Conservation (phyloP, 768 basidiomycete species). For the Nidula microcarpa region DNA sequence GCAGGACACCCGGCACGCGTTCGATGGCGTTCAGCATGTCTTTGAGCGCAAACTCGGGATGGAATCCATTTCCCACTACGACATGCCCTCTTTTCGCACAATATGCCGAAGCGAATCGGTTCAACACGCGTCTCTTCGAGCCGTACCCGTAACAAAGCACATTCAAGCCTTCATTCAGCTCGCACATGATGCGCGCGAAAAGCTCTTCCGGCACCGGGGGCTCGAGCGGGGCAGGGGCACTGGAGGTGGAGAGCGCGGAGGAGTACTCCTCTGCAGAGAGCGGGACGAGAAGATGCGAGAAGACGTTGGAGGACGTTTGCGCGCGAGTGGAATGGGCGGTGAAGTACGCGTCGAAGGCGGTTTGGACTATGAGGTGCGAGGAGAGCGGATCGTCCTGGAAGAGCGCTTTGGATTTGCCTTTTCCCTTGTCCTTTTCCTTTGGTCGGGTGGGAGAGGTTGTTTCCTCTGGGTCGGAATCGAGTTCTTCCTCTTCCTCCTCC, state of each 20-base stretch:
- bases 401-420: constrained; percentile 13
- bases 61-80: constrained; percentile 76
- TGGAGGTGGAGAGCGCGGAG: constrained; percentile 28
- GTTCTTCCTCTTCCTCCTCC: no score
- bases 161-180: constrained; percentile 84
- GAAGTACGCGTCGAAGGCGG: constrained; percentile 88
- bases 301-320: constrained; percentile 76
- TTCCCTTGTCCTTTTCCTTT: constrained; percentile 7
- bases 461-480: no score
- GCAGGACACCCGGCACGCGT: constrained; percentile 36
- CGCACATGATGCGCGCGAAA: constrained; percentile 61
- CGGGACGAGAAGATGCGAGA: constrained; percentile 71
- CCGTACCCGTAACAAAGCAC: constrained; percentile 87
- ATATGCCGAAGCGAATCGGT: constrained; percentile 61
- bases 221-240: constrained; percentile 2
- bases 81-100: constrained; percentile 66
- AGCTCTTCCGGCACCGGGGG: constrained; percentile 8
- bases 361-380: constrained; percentile 45
- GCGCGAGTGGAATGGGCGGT: constrained; percentile 54
- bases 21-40: constrained; percentile 67
- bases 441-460: no score
- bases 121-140: constrained; percentile 76
- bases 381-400: constrained; percentile 18
- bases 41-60: constrained; percentile 62
- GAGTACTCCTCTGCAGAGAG: constrained; percentile 63